These are phyloP conservation scores for Penicillium sp. DNA, from an alignment of 2,329 filamentous ascomycete species.

Conservation along the genomic window DNA sequence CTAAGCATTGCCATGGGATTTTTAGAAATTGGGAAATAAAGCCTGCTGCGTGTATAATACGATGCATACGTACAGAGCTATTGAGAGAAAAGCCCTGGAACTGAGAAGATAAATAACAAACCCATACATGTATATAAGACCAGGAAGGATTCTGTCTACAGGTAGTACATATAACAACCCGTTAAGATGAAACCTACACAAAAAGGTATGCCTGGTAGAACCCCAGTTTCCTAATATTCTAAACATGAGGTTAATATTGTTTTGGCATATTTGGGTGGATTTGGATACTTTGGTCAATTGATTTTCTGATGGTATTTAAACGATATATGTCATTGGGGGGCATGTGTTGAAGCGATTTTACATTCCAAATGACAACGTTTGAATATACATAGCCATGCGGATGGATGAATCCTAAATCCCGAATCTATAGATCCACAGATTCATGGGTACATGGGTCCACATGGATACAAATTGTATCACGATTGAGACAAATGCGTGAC, in stretches of 20 bases:
- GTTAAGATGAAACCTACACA: no score
- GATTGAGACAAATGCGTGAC: not conserved
- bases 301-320: not conserved
- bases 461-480: not conserved
- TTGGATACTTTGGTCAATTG: not conserved
- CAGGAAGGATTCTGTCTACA: no score
- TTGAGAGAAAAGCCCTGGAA: no score
- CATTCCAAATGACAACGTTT: not conserved
- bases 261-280: not conserved
- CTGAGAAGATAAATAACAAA: no score
- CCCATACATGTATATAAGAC: no score
- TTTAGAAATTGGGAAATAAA: conserved; percentile 28
- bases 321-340: not conserved
- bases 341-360: not conserved
- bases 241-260: no score
- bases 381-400: not conserved
- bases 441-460: not conserved
- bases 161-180: no score
- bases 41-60: not conserved
- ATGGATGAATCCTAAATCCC: not conserved
- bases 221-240: no score
- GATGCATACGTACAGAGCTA: not conserved
- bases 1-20: conserved; percentile 36
- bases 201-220: no score
- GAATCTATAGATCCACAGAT: not conserved